Conservation (phyloP, 495 filamentous ascomycete species). For the Aspergillus leporis region DNA sequence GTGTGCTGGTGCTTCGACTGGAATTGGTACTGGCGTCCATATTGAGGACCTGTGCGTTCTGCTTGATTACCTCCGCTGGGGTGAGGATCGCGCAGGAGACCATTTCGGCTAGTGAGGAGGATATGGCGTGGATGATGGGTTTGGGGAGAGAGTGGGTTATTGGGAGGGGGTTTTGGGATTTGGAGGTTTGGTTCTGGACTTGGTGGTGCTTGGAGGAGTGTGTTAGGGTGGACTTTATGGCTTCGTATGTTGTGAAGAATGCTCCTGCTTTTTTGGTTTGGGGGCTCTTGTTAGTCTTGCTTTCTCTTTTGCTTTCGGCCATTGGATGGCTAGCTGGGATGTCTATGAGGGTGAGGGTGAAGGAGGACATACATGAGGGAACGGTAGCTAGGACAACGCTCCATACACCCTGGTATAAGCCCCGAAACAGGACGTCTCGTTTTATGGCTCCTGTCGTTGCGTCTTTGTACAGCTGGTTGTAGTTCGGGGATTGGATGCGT, state of each 20-base stretch:
- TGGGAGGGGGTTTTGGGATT: slow-evolving; percentile 35
- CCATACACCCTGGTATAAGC: slow-evolving; percentile 85
- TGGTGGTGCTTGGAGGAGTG: slow-evolving; percentile 4
- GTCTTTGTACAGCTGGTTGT: slow-evolving; percentile 60
- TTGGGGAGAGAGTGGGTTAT: slow-evolving; percentile 49
- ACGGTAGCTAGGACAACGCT: slow-evolving; percentile 86
- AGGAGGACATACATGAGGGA: slow-evolving; percentile 64
- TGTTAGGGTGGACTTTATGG: slow-evolving; percentile 59
- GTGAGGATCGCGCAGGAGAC: slow-evolving; percentile 81
- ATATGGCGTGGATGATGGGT: slow-evolving; percentile 65
- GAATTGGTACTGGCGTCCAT: too few species aligned
- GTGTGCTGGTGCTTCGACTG: too few species aligned
- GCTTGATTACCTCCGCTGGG: too few species aligned
- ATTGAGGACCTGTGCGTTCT: too few species aligned
- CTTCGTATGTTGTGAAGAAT: slow-evolving; percentile 91
- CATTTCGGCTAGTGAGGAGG: slow-evolving; percentile 74
- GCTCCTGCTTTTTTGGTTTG: slow-evolving; percentile 62
- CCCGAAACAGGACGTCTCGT: slow-evolving; percentile 60
- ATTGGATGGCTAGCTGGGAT: slow-evolving; percentile 3
- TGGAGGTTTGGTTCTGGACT: slow-evolving; percentile 30
- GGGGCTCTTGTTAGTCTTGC: neutral
- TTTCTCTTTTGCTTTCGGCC: slow-evolving; percentile 4
- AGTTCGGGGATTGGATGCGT: slow-evolving; percentile 75
- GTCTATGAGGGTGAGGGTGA: neutral
- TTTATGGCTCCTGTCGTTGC: slow-evolving; percentile 53